A percentile compares a stretch with the other conserved stretches of the same genome.
Conservation (phyloP, 2,329 filamentous ascomycete species). For the Penicillium freii region DNA sequence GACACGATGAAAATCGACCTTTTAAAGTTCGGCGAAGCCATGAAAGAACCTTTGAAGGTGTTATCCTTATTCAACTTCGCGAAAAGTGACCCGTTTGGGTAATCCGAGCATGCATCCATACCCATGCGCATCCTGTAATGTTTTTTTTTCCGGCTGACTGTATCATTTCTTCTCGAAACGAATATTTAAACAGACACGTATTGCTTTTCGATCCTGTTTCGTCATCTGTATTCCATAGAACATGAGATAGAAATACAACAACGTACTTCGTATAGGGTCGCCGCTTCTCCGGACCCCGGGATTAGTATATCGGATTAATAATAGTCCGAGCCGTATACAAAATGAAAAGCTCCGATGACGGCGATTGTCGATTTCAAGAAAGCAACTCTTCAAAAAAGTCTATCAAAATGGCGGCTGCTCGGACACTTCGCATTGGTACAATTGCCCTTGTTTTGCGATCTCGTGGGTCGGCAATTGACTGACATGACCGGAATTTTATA, state of each 20-base stretch:
- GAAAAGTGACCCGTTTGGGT: constrained; percentile 16
- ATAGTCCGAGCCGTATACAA: constrained; percentile 24
- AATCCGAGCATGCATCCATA: neutral
- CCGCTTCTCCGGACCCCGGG: constrained; percentile 20
- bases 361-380: constrained; percentile 22
- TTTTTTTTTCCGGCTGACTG: neutral
- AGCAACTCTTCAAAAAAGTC: constrained; percentile 18
- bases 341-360: constrained; percentile 34
- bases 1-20: neutral
- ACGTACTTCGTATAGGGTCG: neutral
- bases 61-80: constrained; percentile 15
- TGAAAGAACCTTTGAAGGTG: too few relatives aligned
- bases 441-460: constrained; percentile 23
- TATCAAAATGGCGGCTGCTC: constrained; percentile 50
- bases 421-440: constrained; percentile 67
- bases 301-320: constrained; percentile 20
- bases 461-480: constrained; percentile 4
- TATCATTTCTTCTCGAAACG: neutral
- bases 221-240: neutral
- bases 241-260: neutral
- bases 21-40: neutral
- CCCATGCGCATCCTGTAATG: too few relatives aligned
- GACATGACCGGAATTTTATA: constrained; percentile 39
- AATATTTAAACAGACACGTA: neutral
- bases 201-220: neutral